These are phyloP conservation scores for Amphicarpaea edgeworthii DNA, from an alignment of 306 rosid genomes.

Conservation along the genomic window DNA sequence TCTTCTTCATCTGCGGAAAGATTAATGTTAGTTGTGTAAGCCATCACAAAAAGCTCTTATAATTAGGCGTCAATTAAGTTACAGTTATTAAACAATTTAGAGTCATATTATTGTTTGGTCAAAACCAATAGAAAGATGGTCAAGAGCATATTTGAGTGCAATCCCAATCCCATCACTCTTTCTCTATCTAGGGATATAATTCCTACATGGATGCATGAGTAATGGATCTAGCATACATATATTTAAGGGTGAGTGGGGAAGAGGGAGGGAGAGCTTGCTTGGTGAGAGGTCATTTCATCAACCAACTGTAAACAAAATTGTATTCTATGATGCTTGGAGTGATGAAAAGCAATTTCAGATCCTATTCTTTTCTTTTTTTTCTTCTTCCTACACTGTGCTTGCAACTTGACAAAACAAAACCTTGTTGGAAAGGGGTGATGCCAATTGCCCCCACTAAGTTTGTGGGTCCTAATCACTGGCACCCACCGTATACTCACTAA, in stretches of 20 bases:
- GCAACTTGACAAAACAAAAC: constrained; percentile 61
- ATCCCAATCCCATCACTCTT: constrained; percentile 55
- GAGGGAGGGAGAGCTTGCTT: constrained; percentile 45
- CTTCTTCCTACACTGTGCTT: constrained; percentile 43
- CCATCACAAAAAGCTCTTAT: constrained; percentile 36
- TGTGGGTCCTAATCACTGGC: constrained; percentile 53
- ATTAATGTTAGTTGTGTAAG: constrained; percentile 24
- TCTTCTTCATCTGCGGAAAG: constrained; percentile 12
- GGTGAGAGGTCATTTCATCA: constrained; percentile 82
- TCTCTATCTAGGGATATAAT: constrained; percentile 52
- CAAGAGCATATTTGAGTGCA: constrained; percentile 71
- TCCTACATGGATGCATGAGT: constrained; percentile 40
- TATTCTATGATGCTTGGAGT: constrained; percentile 62
- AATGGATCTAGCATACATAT: constrained; percentile 37
- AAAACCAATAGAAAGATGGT: constrained; percentile 57
- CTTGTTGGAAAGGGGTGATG: constrained; percentile 68
- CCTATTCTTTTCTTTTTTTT: constrained; percentile 50
- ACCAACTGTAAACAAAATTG: constrained; percentile 63
- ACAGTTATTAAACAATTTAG: constrained; percentile 43
- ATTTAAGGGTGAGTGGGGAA: constrained; percentile 37
- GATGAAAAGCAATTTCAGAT: constrained; percentile 61
- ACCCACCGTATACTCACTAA: constrained; percentile 46
- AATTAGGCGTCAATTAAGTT: constrained; percentile 56
- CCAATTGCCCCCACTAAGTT: constrained; percentile 68
- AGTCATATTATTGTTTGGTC: constrained; percentile 56